phyloP scores from a whole-genome alignment of 352 stramenopile species.

The Elongisporangium senticosum region DNA sequence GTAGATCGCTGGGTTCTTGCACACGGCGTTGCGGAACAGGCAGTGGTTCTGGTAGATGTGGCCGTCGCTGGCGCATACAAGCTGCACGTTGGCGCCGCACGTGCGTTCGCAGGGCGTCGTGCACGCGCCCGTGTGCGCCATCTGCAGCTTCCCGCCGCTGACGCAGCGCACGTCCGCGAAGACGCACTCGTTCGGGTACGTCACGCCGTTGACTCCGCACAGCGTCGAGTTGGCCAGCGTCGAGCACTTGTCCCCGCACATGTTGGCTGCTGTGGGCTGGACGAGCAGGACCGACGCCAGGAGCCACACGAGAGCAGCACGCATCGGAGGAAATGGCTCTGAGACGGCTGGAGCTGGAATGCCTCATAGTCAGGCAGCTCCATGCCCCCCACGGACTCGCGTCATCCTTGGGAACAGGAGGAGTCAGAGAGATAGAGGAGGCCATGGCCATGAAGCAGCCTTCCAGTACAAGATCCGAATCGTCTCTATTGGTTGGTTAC shows the following conservation, averaged over 20 bases:
- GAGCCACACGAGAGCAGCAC: neutral
- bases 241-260: neutral
- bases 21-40: neutral
- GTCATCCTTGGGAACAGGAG: too few relatives aligned
- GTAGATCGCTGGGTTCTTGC: neutral
- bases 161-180: slow-evolving; percentile 24
- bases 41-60: slow-evolving; percentile 29
- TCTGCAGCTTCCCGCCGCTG: slow-evolving; percentile 12
- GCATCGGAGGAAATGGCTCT: too few relatives aligned
- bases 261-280: neutral
- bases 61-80: slow-evolving; percentile 24
- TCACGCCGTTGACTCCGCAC: slow-evolving; percentile 10
- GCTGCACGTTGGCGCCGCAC: neutral
- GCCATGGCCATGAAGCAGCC: too few relatives aligned
- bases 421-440: too few relatives aligned
- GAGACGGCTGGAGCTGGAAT: neutral
- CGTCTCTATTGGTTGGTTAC: neutral
- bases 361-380: neutral
- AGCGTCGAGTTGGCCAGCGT: slow-evolving; percentile 1
- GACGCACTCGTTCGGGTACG: slow-evolving; percentile 15
- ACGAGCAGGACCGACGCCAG: neutral
- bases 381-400: neutral
- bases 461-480: neutral
- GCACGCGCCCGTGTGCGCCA: slow-evolving; percentile 2
- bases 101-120: neutral